Conservation (phyloP, 1,284 basidiomycete species). For the Ceratobasidium theobromae region DNA sequence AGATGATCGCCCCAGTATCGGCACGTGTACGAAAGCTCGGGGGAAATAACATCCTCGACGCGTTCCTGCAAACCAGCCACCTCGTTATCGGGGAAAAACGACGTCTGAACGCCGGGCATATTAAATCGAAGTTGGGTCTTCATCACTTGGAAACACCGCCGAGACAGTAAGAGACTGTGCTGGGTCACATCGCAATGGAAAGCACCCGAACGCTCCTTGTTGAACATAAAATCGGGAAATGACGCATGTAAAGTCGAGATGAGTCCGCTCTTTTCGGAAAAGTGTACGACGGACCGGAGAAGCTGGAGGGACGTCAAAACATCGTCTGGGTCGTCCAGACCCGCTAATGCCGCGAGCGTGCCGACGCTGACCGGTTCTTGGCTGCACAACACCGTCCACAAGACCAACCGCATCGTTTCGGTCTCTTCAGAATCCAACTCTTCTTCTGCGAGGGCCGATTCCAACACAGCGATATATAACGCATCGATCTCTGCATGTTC, state of each 20-base stretch:
- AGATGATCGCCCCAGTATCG: background rate
- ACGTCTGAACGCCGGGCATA: background rate
- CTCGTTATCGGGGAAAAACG: background rate
- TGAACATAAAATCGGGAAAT: conserved; percentile 11
- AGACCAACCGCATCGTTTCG: background rate
- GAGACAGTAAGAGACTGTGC: background rate
- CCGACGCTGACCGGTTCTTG: background rate
- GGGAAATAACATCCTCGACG: background rate
- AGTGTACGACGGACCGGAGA: background rate
- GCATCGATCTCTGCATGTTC: background rate
- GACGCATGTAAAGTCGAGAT: conserved; percentile 16
- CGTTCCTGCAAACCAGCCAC: background rate
- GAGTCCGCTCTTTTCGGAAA: background rate
- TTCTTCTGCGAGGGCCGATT: background rate
- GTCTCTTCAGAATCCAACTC: background rate
- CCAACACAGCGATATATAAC: background rate
- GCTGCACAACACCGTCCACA: background rate
- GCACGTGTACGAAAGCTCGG: background rate
- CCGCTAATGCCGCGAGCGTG: background rate
- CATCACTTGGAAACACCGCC: background rate
- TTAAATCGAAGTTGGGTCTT: background rate
- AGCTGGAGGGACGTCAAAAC: too few relatives aligned
- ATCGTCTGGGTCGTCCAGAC: too few relatives aligned
- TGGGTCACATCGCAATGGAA: background rate
- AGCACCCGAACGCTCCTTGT: background rate